These are phyloP conservation scores for Russula foetens DNA, from an alignment of 768 basidiomycete species.

Conservation along the genomic window DNA sequence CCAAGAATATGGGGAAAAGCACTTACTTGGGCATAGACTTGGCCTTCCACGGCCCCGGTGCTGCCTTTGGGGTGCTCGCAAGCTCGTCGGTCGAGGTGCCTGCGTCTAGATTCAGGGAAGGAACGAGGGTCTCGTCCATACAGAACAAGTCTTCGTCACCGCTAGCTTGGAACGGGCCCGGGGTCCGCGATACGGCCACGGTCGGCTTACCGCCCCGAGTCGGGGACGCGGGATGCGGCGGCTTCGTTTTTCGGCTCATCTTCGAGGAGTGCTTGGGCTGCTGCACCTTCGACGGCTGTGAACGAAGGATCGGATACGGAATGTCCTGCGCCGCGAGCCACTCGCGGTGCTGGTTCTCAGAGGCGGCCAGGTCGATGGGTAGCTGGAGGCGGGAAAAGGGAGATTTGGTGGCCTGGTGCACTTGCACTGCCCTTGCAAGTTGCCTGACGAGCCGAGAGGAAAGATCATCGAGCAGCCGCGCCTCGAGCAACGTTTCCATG, in stretches of 20 bases:
- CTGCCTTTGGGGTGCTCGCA: slow-evolving; percentile 5
- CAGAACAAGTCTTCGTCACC: slow-evolving; percentile 64
- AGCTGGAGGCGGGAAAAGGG: slow-evolving; percentile 53
- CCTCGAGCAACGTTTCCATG: slow-evolving; percentile 82
- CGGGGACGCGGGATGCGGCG: slow-evolving; percentile 25
- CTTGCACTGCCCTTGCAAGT: slow-evolving; percentile 49
- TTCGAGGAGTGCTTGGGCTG: slow-evolving; percentile 25
- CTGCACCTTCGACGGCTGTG: slow-evolving; percentile 17
- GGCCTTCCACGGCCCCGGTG: slow-evolving; percentile 29
- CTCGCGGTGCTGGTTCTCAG: slow-evolving; percentile 48
- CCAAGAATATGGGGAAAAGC: neutral
- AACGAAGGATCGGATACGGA: slow-evolving; percentile 44
- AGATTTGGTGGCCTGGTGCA: slow-evolving; percentile 55
- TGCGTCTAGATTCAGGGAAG: slow-evolving; percentile 23
- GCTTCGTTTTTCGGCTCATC: slow-evolving; percentile 25
- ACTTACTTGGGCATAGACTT: slow-evolving; percentile 42
- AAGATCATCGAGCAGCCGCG: slow-evolving; percentile 70
- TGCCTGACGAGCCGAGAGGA: slow-evolving; percentile 55
- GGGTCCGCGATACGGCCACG: slow-evolving; percentile 20
- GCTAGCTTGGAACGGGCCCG: slow-evolving; percentile 17
- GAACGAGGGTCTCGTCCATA: slow-evolving; percentile 62
- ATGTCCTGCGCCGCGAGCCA: slow-evolving; percentile 71
- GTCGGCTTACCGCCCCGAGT: slow-evolving; percentile 18
- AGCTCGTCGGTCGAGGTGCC: slow-evolving; percentile 1
- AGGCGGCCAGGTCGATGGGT: slow-evolving; percentile 39